These are phyloP conservation scores for Prunus padus DNA, from an alignment of 306 rosid genomes.

Conservation along the genomic window DNA sequence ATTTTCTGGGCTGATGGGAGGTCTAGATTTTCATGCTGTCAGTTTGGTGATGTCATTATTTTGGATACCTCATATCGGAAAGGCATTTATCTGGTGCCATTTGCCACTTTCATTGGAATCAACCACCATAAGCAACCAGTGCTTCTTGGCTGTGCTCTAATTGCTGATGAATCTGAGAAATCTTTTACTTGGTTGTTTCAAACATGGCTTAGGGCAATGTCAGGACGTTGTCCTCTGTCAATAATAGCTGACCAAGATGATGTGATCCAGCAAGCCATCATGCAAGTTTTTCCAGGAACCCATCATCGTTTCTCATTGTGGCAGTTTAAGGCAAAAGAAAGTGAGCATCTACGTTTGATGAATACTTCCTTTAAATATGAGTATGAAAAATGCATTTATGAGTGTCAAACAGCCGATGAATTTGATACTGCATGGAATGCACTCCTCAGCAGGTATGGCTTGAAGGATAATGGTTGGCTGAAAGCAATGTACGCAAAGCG, in stretches of 20 bases:
- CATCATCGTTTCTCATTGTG: constrained; percentile 82
- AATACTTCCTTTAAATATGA: constrained; percentile 61
- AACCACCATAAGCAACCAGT: constrained; percentile 95
- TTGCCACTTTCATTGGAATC: constrained; percentile 84
- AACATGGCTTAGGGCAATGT: constrained; percentile 88
- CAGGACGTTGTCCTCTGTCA: constrained; percentile 73
- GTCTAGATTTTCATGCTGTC: constrained; percentile 89
- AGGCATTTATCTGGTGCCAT: constrained; percentile 70
- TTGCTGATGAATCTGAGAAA: constrained; percentile 85
- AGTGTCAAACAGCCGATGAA: constrained; percentile 70
- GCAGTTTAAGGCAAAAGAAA: constrained; percentile 82
- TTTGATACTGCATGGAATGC: constrained; percentile 74
- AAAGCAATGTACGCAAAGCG: constrained; percentile 84
- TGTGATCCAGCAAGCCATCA: constrained; percentile 72
- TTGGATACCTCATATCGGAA: constrained; percentile 80
- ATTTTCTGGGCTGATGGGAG: constrained; percentile 98
- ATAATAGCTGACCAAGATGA: constrained; percentile 87
- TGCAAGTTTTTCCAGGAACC: constrained; percentile 68
- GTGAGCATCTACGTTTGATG: constrained; percentile 56
- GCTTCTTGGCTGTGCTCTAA: constrained; percentile 90
- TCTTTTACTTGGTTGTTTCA: constrained; percentile 89
- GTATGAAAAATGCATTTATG: constrained; percentile 74
- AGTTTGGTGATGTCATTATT: constrained; percentile 81
- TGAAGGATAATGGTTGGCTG: constrained; percentile 74
- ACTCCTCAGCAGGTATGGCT: constrained; percentile 64